These are phyloP conservation scores for Combretum micranthum DNA, from an alignment of 345 rosid species.

Conservation along the genomic window DNA sequence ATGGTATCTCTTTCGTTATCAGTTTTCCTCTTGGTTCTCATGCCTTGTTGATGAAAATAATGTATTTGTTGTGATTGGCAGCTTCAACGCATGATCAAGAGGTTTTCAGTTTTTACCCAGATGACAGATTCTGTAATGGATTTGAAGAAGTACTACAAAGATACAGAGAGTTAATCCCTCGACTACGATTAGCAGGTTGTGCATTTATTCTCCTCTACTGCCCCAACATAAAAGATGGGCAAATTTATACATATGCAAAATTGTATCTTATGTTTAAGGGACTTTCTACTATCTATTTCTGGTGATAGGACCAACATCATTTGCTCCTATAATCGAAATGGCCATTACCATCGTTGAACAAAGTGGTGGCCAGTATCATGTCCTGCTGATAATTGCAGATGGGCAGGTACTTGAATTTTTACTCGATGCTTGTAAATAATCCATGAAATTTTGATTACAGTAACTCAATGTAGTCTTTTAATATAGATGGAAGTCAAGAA, in stretches of 20 bases:
- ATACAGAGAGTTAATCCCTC: conserved; percentile 40
- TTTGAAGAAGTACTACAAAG: conserved; percentile 40
- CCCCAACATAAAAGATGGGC: not conserved
- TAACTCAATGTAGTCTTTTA: too few relatives aligned
- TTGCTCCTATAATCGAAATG: conserved; percentile 45
- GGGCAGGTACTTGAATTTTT: conserved; percentile 33
- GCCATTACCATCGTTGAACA: conserved; percentile 40
- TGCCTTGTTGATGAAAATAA: not conserved
- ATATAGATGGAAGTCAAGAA: too few relatives aligned
- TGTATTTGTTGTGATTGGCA: conserved; percentile 12
- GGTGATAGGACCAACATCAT: conserved; percentile 38
- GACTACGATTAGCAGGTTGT: conserved; percentile 36
- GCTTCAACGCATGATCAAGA: conserved; percentile 53
- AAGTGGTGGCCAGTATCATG: conserved; percentile 49
- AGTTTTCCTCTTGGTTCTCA: not conserved
- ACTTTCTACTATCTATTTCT: not conserved
- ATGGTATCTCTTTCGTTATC: conserved; percentile 19
- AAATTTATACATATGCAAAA: not conserved
- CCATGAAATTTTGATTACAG: too few relatives aligned
- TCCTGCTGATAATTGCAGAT: conserved; percentile 43
- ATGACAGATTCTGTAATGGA: conserved; percentile 36
- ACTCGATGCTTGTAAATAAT: too few relatives aligned
- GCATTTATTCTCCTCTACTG: not conserved
- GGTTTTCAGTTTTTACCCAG: conserved; percentile 36
- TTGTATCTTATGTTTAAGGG: not conserved